Percentiles rank a stretch among this genome's conserved stretches.
Evolutionary conservation across 2,329 filamentous ascomycete genomes (phyloP).

Genomic region (Neurospora crassa): DNA sequence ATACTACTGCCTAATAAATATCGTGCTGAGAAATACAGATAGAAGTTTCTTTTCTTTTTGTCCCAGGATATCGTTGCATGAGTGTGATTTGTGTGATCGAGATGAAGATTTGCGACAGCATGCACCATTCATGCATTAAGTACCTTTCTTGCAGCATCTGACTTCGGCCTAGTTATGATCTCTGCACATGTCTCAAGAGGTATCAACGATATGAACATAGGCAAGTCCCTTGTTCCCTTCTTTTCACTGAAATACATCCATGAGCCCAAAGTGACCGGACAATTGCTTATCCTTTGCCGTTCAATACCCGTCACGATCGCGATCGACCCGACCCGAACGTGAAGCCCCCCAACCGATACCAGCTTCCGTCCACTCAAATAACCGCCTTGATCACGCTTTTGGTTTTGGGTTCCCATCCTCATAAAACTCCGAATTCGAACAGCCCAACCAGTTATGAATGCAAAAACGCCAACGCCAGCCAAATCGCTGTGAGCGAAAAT

Average conservation of each 20-base stretch:
- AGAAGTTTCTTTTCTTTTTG: too few relatives aligned
- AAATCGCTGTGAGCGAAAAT: background rate
- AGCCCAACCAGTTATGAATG: background rate
- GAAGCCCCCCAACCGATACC: background rate
- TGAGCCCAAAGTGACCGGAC: background rate
- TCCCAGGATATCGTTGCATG: too few relatives aligned
- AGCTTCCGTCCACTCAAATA: background rate
- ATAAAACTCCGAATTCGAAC: background rate
- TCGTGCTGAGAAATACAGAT: too few relatives aligned
- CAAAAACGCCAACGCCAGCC: background rate
- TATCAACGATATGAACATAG: background rate
- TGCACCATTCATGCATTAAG: too few relatives aligned
- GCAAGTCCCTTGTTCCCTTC: background rate
- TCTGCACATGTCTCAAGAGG: too few relatives aligned
- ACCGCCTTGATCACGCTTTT: background rate
- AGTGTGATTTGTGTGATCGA: too few relatives aligned
- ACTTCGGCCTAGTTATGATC: too few relatives aligned
- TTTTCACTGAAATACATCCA: background rate
- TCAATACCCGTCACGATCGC: background rate
- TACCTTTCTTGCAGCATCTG: too few relatives aligned
- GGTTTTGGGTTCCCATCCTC: background rate
- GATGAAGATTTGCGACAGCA: too few relatives aligned
- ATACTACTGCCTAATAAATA: too few relatives aligned
- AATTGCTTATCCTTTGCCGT: background rate
- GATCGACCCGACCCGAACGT: background rate